A percentile compares a stretch with the other conserved stretches of the same genome.
Conservation (phyloP, 768 basidiomycete genomes). For the Daedalea quercina region DNA sequence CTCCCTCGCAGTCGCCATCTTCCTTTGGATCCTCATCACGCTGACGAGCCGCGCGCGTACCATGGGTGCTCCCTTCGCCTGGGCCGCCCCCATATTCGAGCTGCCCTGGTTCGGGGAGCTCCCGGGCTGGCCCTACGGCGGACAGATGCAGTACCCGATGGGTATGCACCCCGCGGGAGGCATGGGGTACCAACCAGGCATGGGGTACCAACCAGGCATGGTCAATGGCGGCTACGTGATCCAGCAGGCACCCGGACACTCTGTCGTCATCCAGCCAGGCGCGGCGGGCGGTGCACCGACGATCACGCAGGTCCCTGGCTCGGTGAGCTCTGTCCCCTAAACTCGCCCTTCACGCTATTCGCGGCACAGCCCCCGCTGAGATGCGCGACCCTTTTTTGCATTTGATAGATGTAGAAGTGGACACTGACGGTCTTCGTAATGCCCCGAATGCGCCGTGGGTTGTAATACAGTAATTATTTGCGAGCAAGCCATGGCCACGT, state of each 20-base stretch:
- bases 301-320: conserved; percentile 54
- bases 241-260: conserved; percentile 50
- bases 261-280: conserved; percentile 64
- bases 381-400: neutral
- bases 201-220: conserved; percentile 16
- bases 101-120: conserved; percentile 74
- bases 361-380: neutral
- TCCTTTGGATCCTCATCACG: conserved; percentile 47
- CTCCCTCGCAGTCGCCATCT: conserved; percentile 32
- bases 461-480: neutral
- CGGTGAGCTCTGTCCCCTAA: conserved; percentile 11
- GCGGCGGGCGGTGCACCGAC: conserved; percentile 51
- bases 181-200: conserved; percentile 14
- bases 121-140: conserved; percentile 43
- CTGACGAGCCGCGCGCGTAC: conserved; percentile 50
- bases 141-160: conserved; percentile 6
- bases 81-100: conserved; percentile 53
- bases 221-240: conserved; percentile 35
- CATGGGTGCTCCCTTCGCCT: conserved; percentile 48
- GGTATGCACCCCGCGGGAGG: conserved; percentile 14
- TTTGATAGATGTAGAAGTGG: neutral
- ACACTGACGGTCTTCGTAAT: neutral
- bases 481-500: neutral
- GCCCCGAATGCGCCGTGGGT: neutral
- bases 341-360: neutral